These are phyloP conservation scores for Calonectria montana DNA, from an alignment of 2,329 filamentous ascomycete genomes.

Conservation along the genomic window DNA sequence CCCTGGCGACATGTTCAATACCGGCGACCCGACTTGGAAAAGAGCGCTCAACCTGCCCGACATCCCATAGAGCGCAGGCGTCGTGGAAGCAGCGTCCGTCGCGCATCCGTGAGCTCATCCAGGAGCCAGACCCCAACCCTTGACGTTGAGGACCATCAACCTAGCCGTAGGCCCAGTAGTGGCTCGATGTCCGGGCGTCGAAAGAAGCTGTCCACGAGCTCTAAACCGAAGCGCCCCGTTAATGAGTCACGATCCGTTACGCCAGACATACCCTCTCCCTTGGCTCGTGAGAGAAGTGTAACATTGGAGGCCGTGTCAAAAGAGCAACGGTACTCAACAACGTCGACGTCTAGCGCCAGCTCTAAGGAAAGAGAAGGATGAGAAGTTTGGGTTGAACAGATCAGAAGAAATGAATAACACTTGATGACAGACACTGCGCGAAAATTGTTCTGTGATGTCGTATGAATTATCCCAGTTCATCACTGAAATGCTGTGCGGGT, in stretches of 20 bases:
- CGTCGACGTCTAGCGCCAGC: constrained; percentile 15
- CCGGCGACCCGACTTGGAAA: constrained; percentile 52
- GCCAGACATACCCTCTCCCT: constrained; percentile 65
- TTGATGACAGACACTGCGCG: not conserved
- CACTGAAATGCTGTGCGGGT: not conserved
- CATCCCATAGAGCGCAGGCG: constrained; percentile 59
- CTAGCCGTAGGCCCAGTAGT: constrained; percentile 59
- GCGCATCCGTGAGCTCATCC: constrained; percentile 63
- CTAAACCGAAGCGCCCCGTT: constrained; percentile 56
- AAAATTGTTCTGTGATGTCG: not conserved
- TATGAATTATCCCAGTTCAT: not conserved
- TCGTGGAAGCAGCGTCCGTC: constrained; percentile 64
- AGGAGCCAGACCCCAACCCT: constrained; percentile 62
- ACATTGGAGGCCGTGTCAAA: constrained; percentile 17
- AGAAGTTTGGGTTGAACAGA: not conserved
- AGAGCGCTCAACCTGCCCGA: constrained; percentile 51
- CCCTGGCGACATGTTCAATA: constrained; percentile 67
- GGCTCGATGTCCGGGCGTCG: constrained; percentile 62
- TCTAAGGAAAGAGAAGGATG: constrained; percentile 12
- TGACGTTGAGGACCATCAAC: constrained; percentile 57
- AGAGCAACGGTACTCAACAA: constrained; percentile 16
- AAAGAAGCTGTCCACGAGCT: constrained; percentile 60
- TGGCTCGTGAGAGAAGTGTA: constrained; percentile 60
- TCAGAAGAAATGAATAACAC: not conserved
- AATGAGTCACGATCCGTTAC: constrained; percentile 65